Evolutionary conservation across 768 basidiomycete species (phyloP).

Genomic region (Amylocystis lapponica): DNA sequence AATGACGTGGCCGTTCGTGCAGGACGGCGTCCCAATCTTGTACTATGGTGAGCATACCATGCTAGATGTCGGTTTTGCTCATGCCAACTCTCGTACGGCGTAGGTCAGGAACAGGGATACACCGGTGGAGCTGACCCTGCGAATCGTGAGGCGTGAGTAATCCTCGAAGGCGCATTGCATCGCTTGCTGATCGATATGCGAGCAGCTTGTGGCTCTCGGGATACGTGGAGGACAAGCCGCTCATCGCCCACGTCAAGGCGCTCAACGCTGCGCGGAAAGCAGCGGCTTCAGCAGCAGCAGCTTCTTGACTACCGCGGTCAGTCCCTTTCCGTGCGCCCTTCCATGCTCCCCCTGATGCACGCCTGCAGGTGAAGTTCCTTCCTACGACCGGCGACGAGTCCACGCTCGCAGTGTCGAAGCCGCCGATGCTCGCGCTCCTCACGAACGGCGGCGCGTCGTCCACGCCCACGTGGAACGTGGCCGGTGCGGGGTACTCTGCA

Average conservation of each 20-base stretch:
- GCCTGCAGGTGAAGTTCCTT: conserved; percentile 42
- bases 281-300: conserved; percentile 29
- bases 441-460: conserved; percentile 45
- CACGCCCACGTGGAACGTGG: conserved; percentile 38
- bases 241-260: conserved; percentile 38
- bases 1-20: conserved; percentile 43
- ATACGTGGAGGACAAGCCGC: conserved; percentile 45
- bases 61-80: background rate
- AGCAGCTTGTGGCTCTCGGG: conserved; percentile 54
- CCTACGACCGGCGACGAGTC: conserved; percentile 31
- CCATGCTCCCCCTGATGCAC: background rate
- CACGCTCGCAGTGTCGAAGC: conserved; percentile 46
- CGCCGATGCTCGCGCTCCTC: conserved; percentile 49
- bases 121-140: conserved; percentile 37
- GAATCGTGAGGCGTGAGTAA: conserved; percentile 46
- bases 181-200: background rate
- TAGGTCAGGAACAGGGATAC: conserved; percentile 47
- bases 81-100: background rate
- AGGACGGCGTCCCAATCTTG: conserved; percentile 45
- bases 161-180: background rate
- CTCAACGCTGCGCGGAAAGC: conserved; percentile 51
- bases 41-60: conserved; percentile 36
- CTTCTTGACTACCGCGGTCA: conserved; percentile 44
- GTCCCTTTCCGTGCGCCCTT: conserved; percentile 8
- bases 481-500: conserved; percentile 32